phyloP scores from a whole-genome alignment of 306 rosid species.

The Dryas alaskensis region DNA sequence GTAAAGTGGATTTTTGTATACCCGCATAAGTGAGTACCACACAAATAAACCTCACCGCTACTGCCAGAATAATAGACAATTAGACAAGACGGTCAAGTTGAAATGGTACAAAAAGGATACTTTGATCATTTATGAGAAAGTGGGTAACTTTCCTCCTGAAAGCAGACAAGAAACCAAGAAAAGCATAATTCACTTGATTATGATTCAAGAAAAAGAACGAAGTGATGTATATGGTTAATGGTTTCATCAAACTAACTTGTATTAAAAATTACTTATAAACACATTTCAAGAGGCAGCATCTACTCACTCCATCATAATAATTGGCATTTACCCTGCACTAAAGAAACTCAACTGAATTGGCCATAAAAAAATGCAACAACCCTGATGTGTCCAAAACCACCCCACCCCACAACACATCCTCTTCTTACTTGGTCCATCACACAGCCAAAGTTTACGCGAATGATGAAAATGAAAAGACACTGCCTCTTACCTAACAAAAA shows the following conservation, averaged over 20 bases:
- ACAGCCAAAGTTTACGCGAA: conserved; percentile 28
- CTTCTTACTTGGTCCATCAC: conserved; percentile 33
- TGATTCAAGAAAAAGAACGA: not conserved
- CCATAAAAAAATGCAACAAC: not conserved
- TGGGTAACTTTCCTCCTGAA: not conserved
- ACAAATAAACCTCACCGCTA: too few species aligned
- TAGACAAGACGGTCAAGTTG: too few species aligned
- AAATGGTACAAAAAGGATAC: too few species aligned
- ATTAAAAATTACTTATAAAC: not conserved
- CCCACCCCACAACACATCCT: conserved; percentile 18
- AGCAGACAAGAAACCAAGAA: not conserved
- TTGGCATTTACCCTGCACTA: not conserved
- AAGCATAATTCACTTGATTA: not conserved
- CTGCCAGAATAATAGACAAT: too few species aligned
- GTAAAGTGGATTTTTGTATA: not conserved
- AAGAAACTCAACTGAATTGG: conserved; percentile 4
- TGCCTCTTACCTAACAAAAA: conserved; percentile 30
- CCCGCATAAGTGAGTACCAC: not conserved
- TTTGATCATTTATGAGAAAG: not conserved
- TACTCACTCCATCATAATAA: not conserved
- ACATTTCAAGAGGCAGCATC: not conserved
- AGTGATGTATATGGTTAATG: not conserved
- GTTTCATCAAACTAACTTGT: not conserved
- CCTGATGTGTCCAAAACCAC: not conserved
- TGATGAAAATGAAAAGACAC: conserved; percentile 25